Conservation (phyloP, 2,329 filamentous ascomycete species). For the Volutella citrinella region DNA sequence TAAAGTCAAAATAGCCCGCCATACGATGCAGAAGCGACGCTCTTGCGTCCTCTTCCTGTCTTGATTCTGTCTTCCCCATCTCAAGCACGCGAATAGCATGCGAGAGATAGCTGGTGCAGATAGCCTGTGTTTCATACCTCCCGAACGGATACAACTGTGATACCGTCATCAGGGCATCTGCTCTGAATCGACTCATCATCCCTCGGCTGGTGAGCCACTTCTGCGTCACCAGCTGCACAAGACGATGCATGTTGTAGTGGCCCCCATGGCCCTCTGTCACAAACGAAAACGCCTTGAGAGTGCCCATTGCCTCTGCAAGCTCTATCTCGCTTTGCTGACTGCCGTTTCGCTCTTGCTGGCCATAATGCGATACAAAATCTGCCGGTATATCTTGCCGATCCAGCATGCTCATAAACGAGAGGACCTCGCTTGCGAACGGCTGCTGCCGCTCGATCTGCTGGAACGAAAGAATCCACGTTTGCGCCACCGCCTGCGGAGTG, state of each 20-base stretch:
- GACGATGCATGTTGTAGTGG: conserved; percentile 29
- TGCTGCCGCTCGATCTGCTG: conserved; percentile 26
- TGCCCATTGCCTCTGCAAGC: conserved; percentile 18
- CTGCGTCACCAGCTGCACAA: conserved; percentile 31
- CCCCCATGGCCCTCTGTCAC: conserved; percentile 13
- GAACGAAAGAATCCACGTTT: conserved; percentile 35
- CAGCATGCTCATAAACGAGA: conserved; percentile 32
- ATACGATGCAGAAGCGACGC: conserved; percentile 13
- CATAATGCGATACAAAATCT: conserved; percentile 19
- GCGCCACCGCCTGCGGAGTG: conserved; percentile 22
- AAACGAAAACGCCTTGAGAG: conserved; percentile 30
- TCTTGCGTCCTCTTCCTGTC: conserved; percentile 5
- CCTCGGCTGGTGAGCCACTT: conserved; percentile 24
- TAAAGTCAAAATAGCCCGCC: not conserved
- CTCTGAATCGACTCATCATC: conserved; percentile 8
- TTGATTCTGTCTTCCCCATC: conserved; percentile 4
- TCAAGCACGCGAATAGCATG: conserved; percentile 22
- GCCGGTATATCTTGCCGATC: conserved; percentile 28
- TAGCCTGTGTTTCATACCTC: conserved; percentile 7
- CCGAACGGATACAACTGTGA: conserved; percentile 19
- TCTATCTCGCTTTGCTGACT: not conserved
- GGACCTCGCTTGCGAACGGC: conserved; percentile 23
- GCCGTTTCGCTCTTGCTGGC: too few relatives aligned
- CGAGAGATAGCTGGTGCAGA: conserved; percentile 21
- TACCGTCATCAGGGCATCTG: conserved; percentile 19